A percentile compares a stretch with the other conserved stretches of the same genome.
phyloP scores from a whole-genome alignment of 192 early-diverging fungal species.

The Coemansia sp. region DNA sequence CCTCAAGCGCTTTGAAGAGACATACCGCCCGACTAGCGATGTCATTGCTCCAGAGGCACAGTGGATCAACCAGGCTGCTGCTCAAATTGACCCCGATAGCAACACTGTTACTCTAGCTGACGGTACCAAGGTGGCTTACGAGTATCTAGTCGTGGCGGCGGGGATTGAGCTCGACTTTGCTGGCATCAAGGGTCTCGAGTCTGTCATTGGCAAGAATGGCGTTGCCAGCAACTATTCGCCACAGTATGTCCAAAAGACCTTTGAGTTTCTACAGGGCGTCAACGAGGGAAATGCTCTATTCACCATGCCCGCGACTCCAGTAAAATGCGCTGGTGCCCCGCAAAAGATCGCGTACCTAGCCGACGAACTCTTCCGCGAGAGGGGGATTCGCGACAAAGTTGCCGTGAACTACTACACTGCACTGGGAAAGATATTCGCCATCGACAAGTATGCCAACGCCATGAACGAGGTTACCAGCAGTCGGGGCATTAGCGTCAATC shows the following conservation, averaged over 20 bases:
- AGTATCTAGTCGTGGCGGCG: conserved; percentile 72
- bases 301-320: conserved; percentile 82
- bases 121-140: conserved; percentile 61
- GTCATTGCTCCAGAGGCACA: conserved; percentile 72
- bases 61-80: conserved; percentile 73
- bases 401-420: conserved; percentile 74
- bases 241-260: conserved; percentile 69
- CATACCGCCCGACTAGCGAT: conserved; percentile 62
- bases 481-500: conserved; percentile 69
- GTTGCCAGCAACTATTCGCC: conserved; percentile 82
- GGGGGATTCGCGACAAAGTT: conserved; percentile 64
- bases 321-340: conserved; percentile 88
- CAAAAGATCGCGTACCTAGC: conserved; percentile 86
- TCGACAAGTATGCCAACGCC: conserved; percentile 77
- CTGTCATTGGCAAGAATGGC: conserved; percentile 74
- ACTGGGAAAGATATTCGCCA: conserved; percentile 82
- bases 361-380: conserved; percentile 76
- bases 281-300: conserved; percentile 65
- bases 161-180: conserved; percentile 78
- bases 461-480: conserved; percentile 65
- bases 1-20: conserved; percentile 72
- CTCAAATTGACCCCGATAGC: conserved; percentile 63
- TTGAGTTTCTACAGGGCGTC: conserved; percentile 67
- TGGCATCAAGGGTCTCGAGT: conserved; percentile 71
- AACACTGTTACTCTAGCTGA: conserved; percentile 68